Evolutionary conservation across 306 rosid species (phyloP).

Genomic region (Cicer yamashitae): DNA sequence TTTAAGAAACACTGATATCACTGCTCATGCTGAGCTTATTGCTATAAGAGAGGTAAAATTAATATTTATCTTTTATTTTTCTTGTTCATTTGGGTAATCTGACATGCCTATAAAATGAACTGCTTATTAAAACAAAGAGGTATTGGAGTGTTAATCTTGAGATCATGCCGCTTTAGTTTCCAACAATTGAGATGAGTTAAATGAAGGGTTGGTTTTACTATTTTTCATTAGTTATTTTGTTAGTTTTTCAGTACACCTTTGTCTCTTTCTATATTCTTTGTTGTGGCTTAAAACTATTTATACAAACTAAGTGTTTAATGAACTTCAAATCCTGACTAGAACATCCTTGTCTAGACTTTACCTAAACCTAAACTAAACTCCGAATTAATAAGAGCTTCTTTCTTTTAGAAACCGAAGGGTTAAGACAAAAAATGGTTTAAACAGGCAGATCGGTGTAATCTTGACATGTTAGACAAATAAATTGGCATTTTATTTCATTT

Average conservation of each 20-base stretch:
- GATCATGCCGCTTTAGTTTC: not conserved
- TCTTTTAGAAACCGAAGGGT: too few relatives aligned
- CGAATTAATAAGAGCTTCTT: too few relatives aligned
- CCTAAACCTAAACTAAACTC: too few relatives aligned
- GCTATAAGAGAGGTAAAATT: conserved; percentile 84
- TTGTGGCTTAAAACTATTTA: not conserved
- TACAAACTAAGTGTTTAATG: too few relatives aligned
- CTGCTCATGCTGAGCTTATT: conserved; percentile 89
- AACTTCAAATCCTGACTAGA: too few relatives aligned
- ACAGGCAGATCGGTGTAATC: too few relatives aligned
- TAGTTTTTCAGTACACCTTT: not conserved
- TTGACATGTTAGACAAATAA: not conserved
- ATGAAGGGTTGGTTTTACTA: not conserved
- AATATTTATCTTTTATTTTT: not conserved
- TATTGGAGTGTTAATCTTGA: conserved; percentile 21
- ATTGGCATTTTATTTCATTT: not conserved
- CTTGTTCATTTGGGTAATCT: conserved; percentile 20
- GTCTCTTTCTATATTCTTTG: conserved; percentile 1
- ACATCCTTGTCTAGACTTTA: too few relatives aligned
- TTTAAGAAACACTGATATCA: conserved; percentile 72
- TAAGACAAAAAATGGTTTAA: too few relatives aligned
- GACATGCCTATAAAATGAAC: not conserved
- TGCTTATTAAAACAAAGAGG: not conserved
- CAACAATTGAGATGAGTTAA: not conserved
- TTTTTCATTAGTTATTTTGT: conserved; percentile 1